Evolutionary conservation across 1,284 basidiomycete species (phyloP).

Genomic region (Singerocomus inundabilis): DNA sequence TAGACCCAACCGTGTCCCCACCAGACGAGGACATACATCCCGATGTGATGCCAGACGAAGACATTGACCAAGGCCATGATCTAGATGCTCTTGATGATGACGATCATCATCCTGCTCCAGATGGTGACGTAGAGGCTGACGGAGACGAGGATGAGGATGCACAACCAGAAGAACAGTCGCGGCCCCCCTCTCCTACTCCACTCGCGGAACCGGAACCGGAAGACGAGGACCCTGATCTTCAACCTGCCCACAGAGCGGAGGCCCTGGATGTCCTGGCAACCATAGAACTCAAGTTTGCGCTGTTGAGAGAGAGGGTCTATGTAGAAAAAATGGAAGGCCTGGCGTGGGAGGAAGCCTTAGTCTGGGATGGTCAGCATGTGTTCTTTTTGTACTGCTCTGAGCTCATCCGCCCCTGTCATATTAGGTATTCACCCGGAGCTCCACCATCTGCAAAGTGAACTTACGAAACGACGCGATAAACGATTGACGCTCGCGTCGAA

Average conservation of each 20-base stretch:
- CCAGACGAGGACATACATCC: conserved; percentile 16
- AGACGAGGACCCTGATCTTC: conserved; percentile 59
- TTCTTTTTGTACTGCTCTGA: background rate
- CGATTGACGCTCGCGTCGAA: conserved; percentile 70
- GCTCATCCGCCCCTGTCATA: background rate
- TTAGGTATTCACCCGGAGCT: conserved; percentile 81
- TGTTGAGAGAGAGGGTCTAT: conserved; percentile 70
- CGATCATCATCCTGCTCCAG: conserved; percentile 21
- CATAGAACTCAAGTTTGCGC: conserved; percentile 77
- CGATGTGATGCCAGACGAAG: conserved; percentile 19
- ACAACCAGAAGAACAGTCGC: conserved; percentile 27
- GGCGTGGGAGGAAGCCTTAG: conserved; percentile 72
- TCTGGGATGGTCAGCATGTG: conserved; percentile 54
- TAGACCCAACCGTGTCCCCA: conserved; percentile 23
- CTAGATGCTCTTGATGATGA: conserved; percentile 27
- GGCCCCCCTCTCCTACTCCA: conserved; percentile 26
- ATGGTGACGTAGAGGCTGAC: conserved; percentile 35
- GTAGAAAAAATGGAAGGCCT: conserved; percentile 81
- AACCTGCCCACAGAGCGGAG: conserved; percentile 74
- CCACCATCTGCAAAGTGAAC: conserved; percentile 71
- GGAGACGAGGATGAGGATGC: conserved; percentile 39
- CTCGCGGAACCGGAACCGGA: conserved; percentile 27
- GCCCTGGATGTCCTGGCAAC: conserved; percentile 73
- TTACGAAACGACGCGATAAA: conserved; percentile 70
- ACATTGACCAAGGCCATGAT: conserved; percentile 29